phyloP scores from a whole-genome alignment of 2,329 filamentous ascomycete genomes.

The Aspergillus thermomutatus region DNA sequence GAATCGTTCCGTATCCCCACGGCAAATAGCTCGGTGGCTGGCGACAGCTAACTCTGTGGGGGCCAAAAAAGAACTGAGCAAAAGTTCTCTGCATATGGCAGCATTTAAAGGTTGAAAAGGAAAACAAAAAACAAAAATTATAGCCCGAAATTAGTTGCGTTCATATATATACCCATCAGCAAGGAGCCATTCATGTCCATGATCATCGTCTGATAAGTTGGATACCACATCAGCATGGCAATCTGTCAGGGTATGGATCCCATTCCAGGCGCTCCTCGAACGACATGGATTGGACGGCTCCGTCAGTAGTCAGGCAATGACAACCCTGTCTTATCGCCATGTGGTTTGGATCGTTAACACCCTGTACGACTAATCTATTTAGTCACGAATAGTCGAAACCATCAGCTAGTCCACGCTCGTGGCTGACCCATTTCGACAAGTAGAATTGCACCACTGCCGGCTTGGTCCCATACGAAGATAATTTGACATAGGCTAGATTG shows the following conservation, averaged over 20 bases:
- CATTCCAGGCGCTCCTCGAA: background rate
- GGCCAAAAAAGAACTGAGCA: conserved; percentile 10
- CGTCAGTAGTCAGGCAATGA: background rate
- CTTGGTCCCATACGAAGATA: background rate
- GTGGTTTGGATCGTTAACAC: conserved; percentile 17
- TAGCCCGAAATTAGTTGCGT: background rate
- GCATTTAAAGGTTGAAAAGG: background rate
- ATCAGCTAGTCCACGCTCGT: background rate
- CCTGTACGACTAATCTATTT: background rate
- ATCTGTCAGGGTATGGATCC: background rate
- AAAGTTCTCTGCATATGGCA: conserved; percentile 1
- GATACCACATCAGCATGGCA: background rate
- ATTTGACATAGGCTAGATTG: background rate
- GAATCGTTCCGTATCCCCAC: background rate
- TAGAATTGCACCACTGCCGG: background rate
- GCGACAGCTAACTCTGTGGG: conserved; percentile 13
- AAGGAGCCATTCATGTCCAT: background rate
- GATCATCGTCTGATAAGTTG: background rate
- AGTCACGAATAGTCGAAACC: background rate
- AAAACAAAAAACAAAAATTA: background rate
- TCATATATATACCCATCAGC: background rate
- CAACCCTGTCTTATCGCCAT: conserved; percentile 17
- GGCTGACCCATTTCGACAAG: background rate
- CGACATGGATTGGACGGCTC: background rate
- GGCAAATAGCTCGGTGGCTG: conserved; percentile 8